Base-by-base conservation (phyloP, 768 basidiomycete genomes). In the Russula olivacea region DNA sequence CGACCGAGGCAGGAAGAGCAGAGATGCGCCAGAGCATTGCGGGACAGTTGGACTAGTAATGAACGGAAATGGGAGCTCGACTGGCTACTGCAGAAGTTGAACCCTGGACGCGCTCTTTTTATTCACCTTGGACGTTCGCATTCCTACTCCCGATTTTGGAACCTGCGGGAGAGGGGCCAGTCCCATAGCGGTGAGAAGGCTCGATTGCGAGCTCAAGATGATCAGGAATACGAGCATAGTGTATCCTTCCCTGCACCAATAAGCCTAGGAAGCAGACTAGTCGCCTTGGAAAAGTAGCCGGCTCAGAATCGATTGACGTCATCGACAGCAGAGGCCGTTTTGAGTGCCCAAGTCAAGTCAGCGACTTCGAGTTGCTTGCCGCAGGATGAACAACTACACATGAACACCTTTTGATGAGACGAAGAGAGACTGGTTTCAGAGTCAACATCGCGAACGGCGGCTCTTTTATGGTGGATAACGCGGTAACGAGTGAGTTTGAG, bases 1-100 rank as follows among this genome's bases (percentile, higher is more conserved):
- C 57, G 45, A 48, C 51, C 14, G 25, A 38, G n/a, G 55, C 51
- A n/a, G 57, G 48, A 7, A 63, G 36, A 48, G 62, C 15, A 14
- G 51, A 30, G 10, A 48, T 28, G 38, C 45, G 62, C 41, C 52
- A 55, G 12, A 54, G 25, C 62, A 63, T 63, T 32, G 48, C n/a
- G n/a, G 21, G 38, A 63, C 28, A 48, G 36, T 25, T 19, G 50
- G 43, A 40, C 25, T 63, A 57, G 56, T 59, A 54, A 63, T 63
- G 62, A 63, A 48, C 51, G 57, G 21, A 58, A 48, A 51, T 15
- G 34, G 50, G 57, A 58, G 57, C 56, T n/a, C 56, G 15, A 28
- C 7, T 17, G 51, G 57, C 45, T 17, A 53, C 50, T 10, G 57
- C n/a, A 47, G 7, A 41, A 21, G 28, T 47, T 17, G 36, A 34